A percentile compares a stretch with the other conserved stretches of the same genome.
phyloP scores from a whole-genome alignment of 208 protist species.

The Kentomonas sorsogonicus region DNA sequence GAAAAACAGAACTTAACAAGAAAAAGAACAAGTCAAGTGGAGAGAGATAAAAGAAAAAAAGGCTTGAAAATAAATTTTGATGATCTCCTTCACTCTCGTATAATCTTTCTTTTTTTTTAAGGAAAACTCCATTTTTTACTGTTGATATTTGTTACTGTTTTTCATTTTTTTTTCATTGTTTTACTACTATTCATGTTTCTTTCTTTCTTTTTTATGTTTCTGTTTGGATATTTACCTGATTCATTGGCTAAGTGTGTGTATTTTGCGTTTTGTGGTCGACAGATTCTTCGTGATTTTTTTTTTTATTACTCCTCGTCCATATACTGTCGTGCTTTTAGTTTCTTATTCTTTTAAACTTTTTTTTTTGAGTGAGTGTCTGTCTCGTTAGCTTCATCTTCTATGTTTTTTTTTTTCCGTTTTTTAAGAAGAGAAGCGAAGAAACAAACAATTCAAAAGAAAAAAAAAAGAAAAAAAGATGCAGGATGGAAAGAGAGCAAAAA shows the following conservation, averaged over 20 bases:
- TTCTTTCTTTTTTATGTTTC: neutral
- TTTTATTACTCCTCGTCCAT: constrained; percentile 1
- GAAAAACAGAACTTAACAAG: neutral
- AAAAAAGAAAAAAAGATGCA: neutral
- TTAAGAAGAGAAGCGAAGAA: neutral
- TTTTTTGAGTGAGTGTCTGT: too few relatives aligned
- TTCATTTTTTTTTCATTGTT: neutral
- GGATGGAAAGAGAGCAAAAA: neutral
- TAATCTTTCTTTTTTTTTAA: too few relatives aligned
- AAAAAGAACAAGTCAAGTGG: constrained; percentile 2
- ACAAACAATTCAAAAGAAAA: neutral
- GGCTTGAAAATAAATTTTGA: too few relatives aligned
- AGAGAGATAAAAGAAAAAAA: constrained; percentile 7
- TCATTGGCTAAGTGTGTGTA: neutral
- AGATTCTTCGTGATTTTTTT: neutral
- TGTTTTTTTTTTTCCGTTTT: too few relatives aligned
- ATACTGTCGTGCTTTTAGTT: neutral
- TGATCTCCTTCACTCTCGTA: too few relatives aligned
- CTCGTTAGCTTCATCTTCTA: too few relatives aligned
- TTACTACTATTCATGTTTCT: neutral
- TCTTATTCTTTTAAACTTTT: too few relatives aligned
- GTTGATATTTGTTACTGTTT: constrained; percentile 5
- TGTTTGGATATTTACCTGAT: neutral
- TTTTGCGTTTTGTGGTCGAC: neutral
- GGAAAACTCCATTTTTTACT: neutral